A percentile compares a stretch with the other conserved stretches of the same genome.
These are phyloP conservation scores for Alternaria alternata DNA, from an alignment of 2,329 filamentous ascomycete genomes.

Conservation along the genomic window DNA sequence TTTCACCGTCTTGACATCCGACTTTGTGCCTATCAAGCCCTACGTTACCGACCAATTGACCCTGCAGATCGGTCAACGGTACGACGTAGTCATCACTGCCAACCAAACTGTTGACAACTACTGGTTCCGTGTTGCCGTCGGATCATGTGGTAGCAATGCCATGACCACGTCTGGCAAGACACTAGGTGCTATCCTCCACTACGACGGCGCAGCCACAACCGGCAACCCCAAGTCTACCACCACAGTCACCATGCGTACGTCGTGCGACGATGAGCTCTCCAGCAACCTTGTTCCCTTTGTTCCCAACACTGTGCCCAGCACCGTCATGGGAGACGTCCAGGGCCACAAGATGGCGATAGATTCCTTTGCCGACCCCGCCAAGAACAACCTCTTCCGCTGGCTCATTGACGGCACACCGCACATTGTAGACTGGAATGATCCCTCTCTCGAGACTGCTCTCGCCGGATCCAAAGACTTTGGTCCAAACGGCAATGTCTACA, in stretches of 20 bases:
- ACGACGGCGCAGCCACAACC: conserved; percentile 43
- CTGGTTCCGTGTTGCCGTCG: conserved; percentile 56
- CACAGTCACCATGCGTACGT: conserved; percentile 41
- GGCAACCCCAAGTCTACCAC: conserved; percentile 46
- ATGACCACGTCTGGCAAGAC: conserved; percentile 38
- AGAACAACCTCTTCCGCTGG: conserved; percentile 55
- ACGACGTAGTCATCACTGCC: conserved; percentile 57
- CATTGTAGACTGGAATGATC: conserved; percentile 53
- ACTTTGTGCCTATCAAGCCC: conserved; percentile 55
- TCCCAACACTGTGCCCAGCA: conserved; percentile 49
- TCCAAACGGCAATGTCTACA: conserved; percentile 39
- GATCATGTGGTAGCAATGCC: conserved; percentile 43
- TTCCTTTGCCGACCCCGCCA: conserved; percentile 38
- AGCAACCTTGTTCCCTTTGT: conserved; percentile 51
- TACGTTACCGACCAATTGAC: conserved; percentile 48
- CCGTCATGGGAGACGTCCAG: conserved; percentile 35
- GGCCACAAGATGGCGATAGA: conserved; percentile 43
- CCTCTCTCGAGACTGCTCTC: conserved; percentile 56
- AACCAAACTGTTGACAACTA: conserved; percentile 56
- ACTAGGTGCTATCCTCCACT: conserved; percentile 52
- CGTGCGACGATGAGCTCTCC: conserved; percentile 51
- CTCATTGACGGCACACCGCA: conserved; percentile 52
- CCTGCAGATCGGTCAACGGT: conserved; percentile 51
- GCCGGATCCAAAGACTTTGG: conserved; percentile 37
- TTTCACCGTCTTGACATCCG: conserved; percentile 53